Evolutionary conservation across 108 stramenopile genomes (phyloP).

Genomic region (Pseudonitzschia delicatissima): DNA sequence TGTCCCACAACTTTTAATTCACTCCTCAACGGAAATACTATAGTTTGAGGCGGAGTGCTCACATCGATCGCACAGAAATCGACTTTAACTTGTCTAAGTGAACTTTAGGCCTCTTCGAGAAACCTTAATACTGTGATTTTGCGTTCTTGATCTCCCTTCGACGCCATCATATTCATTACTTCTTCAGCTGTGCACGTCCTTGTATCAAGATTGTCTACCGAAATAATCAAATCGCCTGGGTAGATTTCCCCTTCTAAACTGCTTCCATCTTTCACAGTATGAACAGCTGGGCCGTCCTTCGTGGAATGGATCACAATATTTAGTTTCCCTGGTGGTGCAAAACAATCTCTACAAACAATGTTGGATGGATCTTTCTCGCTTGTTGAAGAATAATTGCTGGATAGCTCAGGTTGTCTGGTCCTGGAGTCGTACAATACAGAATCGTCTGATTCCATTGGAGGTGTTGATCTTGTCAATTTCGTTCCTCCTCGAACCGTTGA

Average conservation of each 20-base stretch:
- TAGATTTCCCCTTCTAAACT: slow-evolving; percentile 70
- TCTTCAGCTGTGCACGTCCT: slow-evolving; percentile 65
- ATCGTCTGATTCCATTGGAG: slow-evolving; percentile 21
- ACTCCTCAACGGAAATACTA: too few species aligned
- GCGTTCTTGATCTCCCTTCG: slow-evolving; percentile 46
- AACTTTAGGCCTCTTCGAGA: slow-evolving; percentile 28
- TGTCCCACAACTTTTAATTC: too few species aligned
- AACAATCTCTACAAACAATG: slow-evolving; percentile 71
- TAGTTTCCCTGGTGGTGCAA: slow-evolving; percentile 72
- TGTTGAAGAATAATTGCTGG: slow-evolving; percentile 11
- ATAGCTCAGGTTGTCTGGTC: slow-evolving; percentile 28
- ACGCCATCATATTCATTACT: slow-evolving; percentile 69
- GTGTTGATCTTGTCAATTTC: neutral
- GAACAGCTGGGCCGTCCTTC: slow-evolving; percentile 80
- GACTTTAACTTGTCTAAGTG: neutral
- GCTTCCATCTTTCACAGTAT: slow-evolving; percentile 60
- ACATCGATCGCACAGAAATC: too few species aligned
- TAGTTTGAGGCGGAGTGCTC: too few species aligned
- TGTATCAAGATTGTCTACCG: slow-evolving; percentile 77
- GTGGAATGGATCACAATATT: slow-evolving; percentile 77
- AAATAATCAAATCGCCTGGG: slow-evolving; percentile 75
- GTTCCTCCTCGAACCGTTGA: slow-evolving; percentile 38
- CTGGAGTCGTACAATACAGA: slow-evolving; percentile 64
- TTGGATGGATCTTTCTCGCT: slow-evolving; percentile 28
- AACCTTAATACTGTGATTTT: slow-evolving; percentile 75